Conservation (phyloP, 2,329 filamentous ascomycete species). For the Exutisphaerella laricina region DNA sequence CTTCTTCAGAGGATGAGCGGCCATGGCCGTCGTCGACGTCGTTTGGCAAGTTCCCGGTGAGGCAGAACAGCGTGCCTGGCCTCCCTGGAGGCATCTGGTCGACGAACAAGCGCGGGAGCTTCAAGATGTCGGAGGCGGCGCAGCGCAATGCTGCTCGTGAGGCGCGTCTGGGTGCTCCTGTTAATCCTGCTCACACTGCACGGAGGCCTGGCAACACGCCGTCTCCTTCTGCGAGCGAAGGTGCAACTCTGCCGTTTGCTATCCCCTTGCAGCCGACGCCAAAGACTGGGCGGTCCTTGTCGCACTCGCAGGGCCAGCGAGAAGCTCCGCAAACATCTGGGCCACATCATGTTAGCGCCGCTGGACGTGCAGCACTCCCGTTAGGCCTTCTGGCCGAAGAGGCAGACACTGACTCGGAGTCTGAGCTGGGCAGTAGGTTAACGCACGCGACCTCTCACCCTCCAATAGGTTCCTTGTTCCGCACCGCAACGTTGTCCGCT, state of each 20-base stretch:
- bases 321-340: conserved; percentile 18
- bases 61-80: conserved; percentile 36
- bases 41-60: conserved; percentile 38
- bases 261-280: conserved; percentile 85
- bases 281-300: conserved; percentile 91
- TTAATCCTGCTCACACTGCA: conserved; percentile 10
- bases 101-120: conserved; percentile 28
- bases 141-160: conserved; percentile 25
- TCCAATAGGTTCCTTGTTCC: conserved; percentile 27
- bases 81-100: conserved; percentile 37
- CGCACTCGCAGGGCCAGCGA: conserved; percentile 63
- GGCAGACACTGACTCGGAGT: conserved; percentile 26
- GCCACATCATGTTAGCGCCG: conserved; percentile 14
- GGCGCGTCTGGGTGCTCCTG: conserved; percentile 47
- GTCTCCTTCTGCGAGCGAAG: conserved; percentile 34
- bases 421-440: conserved; percentile 21
- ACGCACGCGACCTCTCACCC: conserved; percentile 33
- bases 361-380: conserved; percentile 23
- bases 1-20: conserved; percentile 87
- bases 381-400: conserved; percentile 29
- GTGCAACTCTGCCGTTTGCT: conserved; percentile 63
- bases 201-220: conserved; percentile 33
- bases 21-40: conserved; percentile 50
- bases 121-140: conserved; percentile 29
- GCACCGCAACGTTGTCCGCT: conserved; percentile 29